These are phyloP conservation scores for Solanum medicagineum DNA, from an alignment of 257 asterid species.

Conservation along the genomic window DNA sequence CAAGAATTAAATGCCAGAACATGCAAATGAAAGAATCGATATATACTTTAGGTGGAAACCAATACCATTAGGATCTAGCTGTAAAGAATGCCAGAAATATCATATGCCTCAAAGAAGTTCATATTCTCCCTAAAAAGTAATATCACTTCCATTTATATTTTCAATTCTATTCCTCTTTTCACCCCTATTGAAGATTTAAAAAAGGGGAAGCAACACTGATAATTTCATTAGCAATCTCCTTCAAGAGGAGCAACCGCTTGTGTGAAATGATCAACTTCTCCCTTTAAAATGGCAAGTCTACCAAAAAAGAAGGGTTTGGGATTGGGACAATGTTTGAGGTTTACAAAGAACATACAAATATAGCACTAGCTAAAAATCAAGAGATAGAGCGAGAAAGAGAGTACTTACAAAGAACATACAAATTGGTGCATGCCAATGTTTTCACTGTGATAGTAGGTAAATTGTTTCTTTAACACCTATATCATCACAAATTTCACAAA, in stretches of 20 bases:
- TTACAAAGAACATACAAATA: too few relatives aligned
- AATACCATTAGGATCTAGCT: background rate
- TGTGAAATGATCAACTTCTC: too few relatives aligned
- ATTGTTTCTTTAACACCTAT: too few relatives aligned
- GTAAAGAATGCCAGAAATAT: background rate
- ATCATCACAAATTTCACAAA: too few relatives aligned
- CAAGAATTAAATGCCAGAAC: background rate
- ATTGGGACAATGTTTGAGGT: too few relatives aligned
- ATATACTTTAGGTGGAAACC: background rate
- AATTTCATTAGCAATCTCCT: background rate
- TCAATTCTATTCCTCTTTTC: background rate
- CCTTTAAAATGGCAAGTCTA: too few relatives aligned
- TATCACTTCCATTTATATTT: too few relatives aligned
- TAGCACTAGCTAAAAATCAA: background rate
- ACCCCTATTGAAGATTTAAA: background rate
- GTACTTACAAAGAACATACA: conserved; percentile 17
- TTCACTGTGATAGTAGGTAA: conserved; percentile 5
- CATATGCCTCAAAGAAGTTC: background rate
- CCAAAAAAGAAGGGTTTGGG: too few relatives aligned
- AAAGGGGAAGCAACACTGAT: background rate
- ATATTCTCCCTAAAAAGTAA: background rate
- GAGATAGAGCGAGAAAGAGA: background rate
- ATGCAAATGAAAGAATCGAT: background rate
- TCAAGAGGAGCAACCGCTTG: background rate
- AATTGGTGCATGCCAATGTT: conserved; percentile 21